These are phyloP conservation scores for Metahyphopichia silvanorum DNA, from an alignment of 805 yeast species.

Conservation along the genomic window DNA sequence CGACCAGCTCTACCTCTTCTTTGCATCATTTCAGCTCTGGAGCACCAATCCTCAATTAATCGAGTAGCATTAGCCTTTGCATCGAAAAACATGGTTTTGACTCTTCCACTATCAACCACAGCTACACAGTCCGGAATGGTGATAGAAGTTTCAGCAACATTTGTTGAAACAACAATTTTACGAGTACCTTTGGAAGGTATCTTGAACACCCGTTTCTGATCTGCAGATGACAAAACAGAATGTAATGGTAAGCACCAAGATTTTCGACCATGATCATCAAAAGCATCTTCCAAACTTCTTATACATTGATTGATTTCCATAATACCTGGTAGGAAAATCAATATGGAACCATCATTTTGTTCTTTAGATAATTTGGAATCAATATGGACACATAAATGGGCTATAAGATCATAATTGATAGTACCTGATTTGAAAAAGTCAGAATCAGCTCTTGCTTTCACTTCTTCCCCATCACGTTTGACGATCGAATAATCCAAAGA, in stretches of 20 bases:
- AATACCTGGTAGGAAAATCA: slow-evolving; percentile 87
- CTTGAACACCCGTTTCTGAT: slow-evolving; percentile 74
- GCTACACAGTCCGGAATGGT: slow-evolving; percentile 94
- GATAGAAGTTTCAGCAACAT: slow-evolving; percentile 95
- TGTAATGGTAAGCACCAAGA: slow-evolving; percentile 69
- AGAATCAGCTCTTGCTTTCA: slow-evolving; percentile 63
- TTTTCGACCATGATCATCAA: slow-evolving; percentile 13
- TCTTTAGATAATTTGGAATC: slow-evolving; percentile 45
- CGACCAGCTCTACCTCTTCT: slow-evolving; percentile 99
- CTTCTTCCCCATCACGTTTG: slow-evolving; percentile 33
- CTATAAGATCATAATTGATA: slow-evolving; percentile 72
- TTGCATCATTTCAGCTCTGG: slow-evolving; percentile 85
- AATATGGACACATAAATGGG: slow-evolving; percentile 50
- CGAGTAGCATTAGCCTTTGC: slow-evolving; percentile 63
- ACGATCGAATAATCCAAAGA: slow-evolving; percentile 55
- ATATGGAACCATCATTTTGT: slow-evolving; percentile 60
- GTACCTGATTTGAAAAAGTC: slow-evolving; percentile 62
- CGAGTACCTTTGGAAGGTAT: slow-evolving; percentile 52
- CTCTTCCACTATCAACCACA: slow-evolving; percentile 85
- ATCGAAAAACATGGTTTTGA: slow-evolving; percentile 74
- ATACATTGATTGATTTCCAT: slow-evolving; percentile 76
- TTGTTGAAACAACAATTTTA: slow-evolving; percentile 85
- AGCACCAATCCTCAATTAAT: slow-evolving; percentile 79
- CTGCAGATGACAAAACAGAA: slow-evolving; percentile 79
- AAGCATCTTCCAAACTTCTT: slow-evolving; percentile 24